phyloP scores from a whole-genome alignment of 768 basidiomycete genomes.

The Amanita pallidorosea region DNA sequence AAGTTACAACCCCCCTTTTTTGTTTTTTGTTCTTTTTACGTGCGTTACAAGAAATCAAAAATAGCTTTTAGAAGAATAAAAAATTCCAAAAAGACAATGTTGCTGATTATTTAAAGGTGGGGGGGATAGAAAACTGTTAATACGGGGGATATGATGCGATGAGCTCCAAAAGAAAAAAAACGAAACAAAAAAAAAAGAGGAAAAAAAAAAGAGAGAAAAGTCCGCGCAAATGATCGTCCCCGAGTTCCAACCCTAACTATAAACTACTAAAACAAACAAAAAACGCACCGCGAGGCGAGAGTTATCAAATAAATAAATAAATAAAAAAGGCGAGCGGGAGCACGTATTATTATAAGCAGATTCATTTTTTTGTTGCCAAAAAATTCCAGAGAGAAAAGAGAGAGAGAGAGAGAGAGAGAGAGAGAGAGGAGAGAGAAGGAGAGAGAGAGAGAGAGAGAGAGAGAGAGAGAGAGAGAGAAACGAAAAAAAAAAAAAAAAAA shows the following conservation, averaged over 20 bases:
- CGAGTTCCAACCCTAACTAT: constrained; percentile 1
- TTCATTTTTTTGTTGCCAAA: too few relatives aligned
- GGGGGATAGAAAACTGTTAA: background rate
- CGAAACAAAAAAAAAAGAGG: background rate
- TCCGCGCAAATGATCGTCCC: background rate
- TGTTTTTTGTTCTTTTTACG: too few relatives aligned
- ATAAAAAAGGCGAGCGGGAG: background rate
- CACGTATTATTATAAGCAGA: background rate
- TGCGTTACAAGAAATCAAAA: background rate
- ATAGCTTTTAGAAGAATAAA: background rate
- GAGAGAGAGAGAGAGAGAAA: too few relatives aligned
- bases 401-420: too few relatives aligned
- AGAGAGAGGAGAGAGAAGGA: too few relatives aligned
- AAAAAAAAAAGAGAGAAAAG: background rate
- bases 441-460: too few relatives aligned
- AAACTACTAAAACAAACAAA: background rate
- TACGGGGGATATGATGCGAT: background rate
- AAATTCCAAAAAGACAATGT: background rate
- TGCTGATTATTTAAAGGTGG: background rate
- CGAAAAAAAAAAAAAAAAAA: too few relatives aligned
- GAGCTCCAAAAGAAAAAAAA: background rate
- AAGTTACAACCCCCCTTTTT: too few relatives aligned
- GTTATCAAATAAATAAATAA: background rate
- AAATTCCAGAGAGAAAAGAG: too few relatives aligned
- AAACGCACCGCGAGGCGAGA: constrained; percentile 1